These are phyloP conservation scores for Acer negundo DNA, from an alignment of 345 rosid species.

Conservation along the genomic window DNA sequence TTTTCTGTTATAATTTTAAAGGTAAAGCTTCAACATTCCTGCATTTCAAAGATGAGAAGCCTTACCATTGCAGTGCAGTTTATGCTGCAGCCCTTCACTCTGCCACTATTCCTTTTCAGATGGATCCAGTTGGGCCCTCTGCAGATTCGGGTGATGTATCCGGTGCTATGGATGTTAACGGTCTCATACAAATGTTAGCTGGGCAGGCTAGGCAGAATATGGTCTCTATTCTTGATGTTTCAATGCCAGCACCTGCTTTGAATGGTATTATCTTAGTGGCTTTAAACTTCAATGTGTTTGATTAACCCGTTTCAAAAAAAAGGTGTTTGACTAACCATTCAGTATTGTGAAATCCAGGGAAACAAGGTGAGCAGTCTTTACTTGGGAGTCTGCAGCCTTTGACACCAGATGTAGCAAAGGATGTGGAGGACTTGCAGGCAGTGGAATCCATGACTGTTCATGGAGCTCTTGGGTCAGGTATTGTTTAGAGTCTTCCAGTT, in stretches of 20 bases:
- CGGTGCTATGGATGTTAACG: slow-evolving; percentile 60
- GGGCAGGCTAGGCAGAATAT: slow-evolving; percentile 72
- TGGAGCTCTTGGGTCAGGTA: slow-evolving; percentile 74
- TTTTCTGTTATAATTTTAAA: slow-evolving; percentile 30
- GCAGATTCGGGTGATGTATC: slow-evolving; percentile 46
- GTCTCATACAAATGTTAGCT: slow-evolving; percentile 56
- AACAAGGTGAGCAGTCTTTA: slow-evolving; percentile 44
- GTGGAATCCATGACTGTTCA: slow-evolving; percentile 70
- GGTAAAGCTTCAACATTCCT: slow-evolving; percentile 71
- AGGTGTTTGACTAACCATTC: slow-evolving; percentile 11
- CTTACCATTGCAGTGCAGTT: slow-evolving; percentile 78
- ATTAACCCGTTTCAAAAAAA: neutral
- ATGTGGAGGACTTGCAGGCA: slow-evolving; percentile 61
- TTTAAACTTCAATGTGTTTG: neutral
- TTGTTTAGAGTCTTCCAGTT: slow-evolving; percentile 2
- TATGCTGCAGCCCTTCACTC: slow-evolving; percentile 90
- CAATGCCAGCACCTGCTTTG: slow-evolving; percentile 76
- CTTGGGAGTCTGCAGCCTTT: slow-evolving; percentile 53
- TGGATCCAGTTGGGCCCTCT: slow-evolving; percentile 54
- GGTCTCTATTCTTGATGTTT: slow-evolving; percentile 64
- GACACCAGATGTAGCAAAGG: slow-evolving; percentile 68
- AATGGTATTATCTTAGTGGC: slow-evolving; percentile 36
- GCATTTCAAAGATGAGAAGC: slow-evolving; percentile 62
- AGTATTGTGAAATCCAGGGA: slow-evolving; percentile 37
- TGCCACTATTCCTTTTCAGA: slow-evolving; percentile 64